Evolutionary conservation across 768 basidiomycete genomes (phyloP).

Genomic region (Clathrus columnatus): DNA sequence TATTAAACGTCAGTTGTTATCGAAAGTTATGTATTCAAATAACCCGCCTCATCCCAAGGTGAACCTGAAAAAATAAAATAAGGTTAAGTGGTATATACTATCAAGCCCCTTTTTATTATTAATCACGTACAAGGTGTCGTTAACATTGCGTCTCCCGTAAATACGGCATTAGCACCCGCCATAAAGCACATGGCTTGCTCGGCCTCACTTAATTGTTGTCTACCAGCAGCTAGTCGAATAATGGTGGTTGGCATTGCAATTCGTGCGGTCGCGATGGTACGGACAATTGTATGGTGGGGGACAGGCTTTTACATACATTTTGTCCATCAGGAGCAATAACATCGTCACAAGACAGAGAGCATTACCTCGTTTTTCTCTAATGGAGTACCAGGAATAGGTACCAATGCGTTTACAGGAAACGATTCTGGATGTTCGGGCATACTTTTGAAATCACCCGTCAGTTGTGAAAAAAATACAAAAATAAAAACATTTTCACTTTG

Average conservation of each 20-base stretch:
- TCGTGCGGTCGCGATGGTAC: constrained; percentile 92
- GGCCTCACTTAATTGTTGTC: constrained; percentile 79
- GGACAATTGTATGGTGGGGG: constrained; percentile 71
- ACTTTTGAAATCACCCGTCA: constrained; percentile 30
- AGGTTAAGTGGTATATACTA: constrained; percentile 7
- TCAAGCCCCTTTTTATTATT: not conserved
- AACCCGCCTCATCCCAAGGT: constrained; percentile 82
- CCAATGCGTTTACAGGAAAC: constrained; percentile 96
- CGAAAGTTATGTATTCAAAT: not conserved
- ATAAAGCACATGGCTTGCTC: constrained; percentile 98
- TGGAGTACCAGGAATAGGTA: constrained; percentile 92
- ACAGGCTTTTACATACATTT: constrained; percentile 47
- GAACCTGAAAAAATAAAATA: constrained; percentile 49
- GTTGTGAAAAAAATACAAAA: constrained; percentile 1
- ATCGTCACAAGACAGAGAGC: constrained; percentile 12
- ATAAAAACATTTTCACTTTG: constrained; percentile 40
- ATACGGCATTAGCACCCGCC: constrained; percentile 97
- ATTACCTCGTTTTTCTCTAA: constrained; percentile 79
- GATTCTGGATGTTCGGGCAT: constrained; percentile 97
- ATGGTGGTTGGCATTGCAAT: constrained; percentile 88
- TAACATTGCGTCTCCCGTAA: constrained; percentile 97
- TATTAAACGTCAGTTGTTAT: constrained; percentile 10
- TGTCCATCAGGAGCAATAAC: not conserved
- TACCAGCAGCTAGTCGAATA: constrained; percentile 89
- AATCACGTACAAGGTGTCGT: constrained; percentile 81